Conservation (phyloP, 2,329 filamentous ascomycete species). For the Thelonectria olida region DNA sequence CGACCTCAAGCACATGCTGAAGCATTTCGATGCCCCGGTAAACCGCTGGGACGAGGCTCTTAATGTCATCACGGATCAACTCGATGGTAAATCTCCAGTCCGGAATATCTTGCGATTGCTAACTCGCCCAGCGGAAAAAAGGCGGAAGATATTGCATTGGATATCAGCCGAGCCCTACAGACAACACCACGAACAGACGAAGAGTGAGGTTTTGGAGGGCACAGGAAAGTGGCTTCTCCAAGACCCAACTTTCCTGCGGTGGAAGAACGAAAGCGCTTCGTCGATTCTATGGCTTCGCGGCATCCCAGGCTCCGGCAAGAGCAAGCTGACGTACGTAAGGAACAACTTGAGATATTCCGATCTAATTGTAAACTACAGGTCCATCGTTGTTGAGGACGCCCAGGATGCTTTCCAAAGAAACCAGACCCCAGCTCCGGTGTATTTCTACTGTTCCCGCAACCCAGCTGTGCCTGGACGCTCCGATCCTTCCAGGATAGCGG, state of each 20-base stretch:
- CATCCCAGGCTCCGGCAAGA: constrained; percentile 1
- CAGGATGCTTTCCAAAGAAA: not conserved
- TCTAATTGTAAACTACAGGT: constrained; percentile 1
- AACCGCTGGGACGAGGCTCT: not conserved
- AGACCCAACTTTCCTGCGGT: not conserved
- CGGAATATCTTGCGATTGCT: not conserved
- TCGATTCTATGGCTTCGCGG: constrained; percentile 2
- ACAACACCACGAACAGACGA: not conserved
- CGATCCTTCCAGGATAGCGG: not conserved
- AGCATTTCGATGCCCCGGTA: not conserved
- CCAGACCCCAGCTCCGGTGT: not conserved
- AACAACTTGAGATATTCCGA: not conserved
- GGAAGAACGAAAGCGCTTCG: constrained; percentile 5
- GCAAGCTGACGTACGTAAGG: constrained; percentile 4
- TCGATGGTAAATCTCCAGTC: not conserved
- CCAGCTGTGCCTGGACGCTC: constrained; percentile 4
- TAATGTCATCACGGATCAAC: not conserved
- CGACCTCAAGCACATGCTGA: not conserved
- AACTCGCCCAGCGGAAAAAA: not conserved
- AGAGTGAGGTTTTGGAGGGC: not conserved
- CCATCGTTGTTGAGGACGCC: constrained; percentile 1
- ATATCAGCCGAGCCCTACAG: not conserved
- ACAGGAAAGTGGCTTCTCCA: constrained; percentile 6
- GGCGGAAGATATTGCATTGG: not conserved
- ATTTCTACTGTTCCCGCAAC: constrained; percentile 15